Base-by-base conservation (phyloP, 305 asterid species). In the Fraxinus greggii region DNA sequence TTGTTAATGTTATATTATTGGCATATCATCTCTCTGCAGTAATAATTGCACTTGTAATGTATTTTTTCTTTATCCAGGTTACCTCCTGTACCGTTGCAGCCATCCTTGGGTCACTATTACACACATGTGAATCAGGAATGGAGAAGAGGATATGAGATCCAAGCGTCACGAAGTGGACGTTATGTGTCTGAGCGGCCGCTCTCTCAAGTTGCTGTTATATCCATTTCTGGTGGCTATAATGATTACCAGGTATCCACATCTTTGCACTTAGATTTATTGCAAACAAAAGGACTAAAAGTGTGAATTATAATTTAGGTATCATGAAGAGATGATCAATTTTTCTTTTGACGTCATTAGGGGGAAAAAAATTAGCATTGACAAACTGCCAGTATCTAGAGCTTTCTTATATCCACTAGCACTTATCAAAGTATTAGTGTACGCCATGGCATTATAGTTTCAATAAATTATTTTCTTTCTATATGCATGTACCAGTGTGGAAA, bases 181-280 rank as follows among this genome's bases (percentile, higher is more conserved):
- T 83, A 86, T 86, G 70, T 89, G 75, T 84, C 96, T 72, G 90
- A 87, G 79, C 93, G 95, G 83, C 81, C 79, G 65, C 98, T 94
- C 79, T 94, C 97, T 72, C 92, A 83, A 78, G 97, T 96, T 45
- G 90, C 91, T 73, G 78, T 93, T 40, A 86, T 96, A 89, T 96
- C 99, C 78, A 88, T 96, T 85, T 93, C 99, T 79, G 98, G 99
- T 72, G 98, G 99, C 86, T 94, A 91, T 84, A 89, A 96, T 86
- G 99, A 96, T 91, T 96, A 91, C 88, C 99, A 94, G 98, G 99
- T 93, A 90, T 32, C 80, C 45, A 63, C 51, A 75, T 83, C 79
- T 77, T 84, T 81, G 61, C 81, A 17, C 79, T 72, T 78, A 28
- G 54, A 45, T 61, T 15, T 80, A 15, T 70, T 81, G 67, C 83